Evolutionary conservation across 2,329 filamentous ascomycete species (phyloP), one percentile per base, ranked within the genome.

Genomic region (Fusarium mundagurra): DNA sequence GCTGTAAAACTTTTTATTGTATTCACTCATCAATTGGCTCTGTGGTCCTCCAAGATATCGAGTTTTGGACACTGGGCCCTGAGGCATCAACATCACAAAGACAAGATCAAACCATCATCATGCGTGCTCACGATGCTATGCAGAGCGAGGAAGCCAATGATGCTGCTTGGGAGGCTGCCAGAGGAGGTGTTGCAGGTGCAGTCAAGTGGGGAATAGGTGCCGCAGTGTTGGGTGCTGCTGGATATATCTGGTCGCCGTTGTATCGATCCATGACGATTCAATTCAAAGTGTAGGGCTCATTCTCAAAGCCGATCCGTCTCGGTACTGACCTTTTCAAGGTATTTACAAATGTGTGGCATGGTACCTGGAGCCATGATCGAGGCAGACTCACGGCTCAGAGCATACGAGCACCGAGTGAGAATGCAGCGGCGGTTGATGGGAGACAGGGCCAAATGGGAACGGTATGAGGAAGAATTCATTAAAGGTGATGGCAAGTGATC

Each of bases 291-390:
- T 94, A 87, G 78, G 90, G 84, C 34, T 51, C 38, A 61, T 64
- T 47, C 36, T 34, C 14, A 27, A 36, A 43, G 29, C 22, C 20
- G 47, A 18, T 51, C 17, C 17, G 4, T 38, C 18, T 29, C 59
- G 34, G 27, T 48, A 69, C 63, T 64, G 53, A 64, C 38, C 58
- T 59, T 54, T 63, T 38, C 33, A 78, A 95, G 93, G 36, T 96
- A 94, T 80, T 85, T 95, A 22, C 93, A 95, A 81, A 94, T 95
- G 92, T 93, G 92, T n/a, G 92, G 91, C 69, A 95, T 95, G 93
- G 91, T 93, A n/a, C 79, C 94, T 39, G 93, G 93, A 48, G 88
- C 90, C 78, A 93, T 93, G 88, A 87, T 95, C 61, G 92, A 94
- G 84, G 93, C 93, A 6, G 93, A 96, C 79, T 83, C 86, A 64